Conservation (phyloP, 352 stramenopile genomes). For the Blastocystis hominis region DNA sequence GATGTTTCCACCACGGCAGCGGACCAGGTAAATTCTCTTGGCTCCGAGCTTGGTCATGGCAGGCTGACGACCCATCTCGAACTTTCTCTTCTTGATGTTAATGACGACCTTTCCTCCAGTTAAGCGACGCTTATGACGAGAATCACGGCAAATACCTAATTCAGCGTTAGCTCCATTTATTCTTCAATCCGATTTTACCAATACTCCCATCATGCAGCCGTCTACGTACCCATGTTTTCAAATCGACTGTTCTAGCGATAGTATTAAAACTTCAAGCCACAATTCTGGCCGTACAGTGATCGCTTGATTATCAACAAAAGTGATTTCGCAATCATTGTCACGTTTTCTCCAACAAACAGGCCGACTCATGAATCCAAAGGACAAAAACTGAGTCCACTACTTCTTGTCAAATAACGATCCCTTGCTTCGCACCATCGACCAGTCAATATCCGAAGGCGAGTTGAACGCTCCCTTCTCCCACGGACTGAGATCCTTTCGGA, state of each 20-base stretch:
- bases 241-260: constrained; percentile 17
- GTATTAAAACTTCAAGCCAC: background rate
- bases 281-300: background rate
- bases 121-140: too few relatives aligned
- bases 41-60: too few relatives aligned
- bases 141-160: too few relatives aligned
- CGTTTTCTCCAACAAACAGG: background rate
- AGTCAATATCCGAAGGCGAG: background rate
- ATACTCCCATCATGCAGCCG: too few relatives aligned
- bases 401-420: background rate
- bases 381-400: constrained; percentile 20
- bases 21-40: too few relatives aligned
- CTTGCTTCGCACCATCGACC: background rate
- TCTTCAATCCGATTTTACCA: too few relatives aligned
- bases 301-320: background rate
- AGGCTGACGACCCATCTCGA: too few relatives aligned
- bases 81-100: too few relatives aligned
- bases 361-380: background rate
- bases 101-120: too few relatives aligned
- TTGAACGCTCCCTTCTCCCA: background rate
- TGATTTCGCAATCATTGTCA: background rate
- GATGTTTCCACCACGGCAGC: too few relatives aligned
- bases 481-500: background rate
- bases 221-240: background rate
- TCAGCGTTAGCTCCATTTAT: too few relatives aligned